Evolutionary conservation across 345 rosid species (phyloP), one percentile per base, ranked within the genome.

Genomic region (Lenwebbia sp.): DNA sequence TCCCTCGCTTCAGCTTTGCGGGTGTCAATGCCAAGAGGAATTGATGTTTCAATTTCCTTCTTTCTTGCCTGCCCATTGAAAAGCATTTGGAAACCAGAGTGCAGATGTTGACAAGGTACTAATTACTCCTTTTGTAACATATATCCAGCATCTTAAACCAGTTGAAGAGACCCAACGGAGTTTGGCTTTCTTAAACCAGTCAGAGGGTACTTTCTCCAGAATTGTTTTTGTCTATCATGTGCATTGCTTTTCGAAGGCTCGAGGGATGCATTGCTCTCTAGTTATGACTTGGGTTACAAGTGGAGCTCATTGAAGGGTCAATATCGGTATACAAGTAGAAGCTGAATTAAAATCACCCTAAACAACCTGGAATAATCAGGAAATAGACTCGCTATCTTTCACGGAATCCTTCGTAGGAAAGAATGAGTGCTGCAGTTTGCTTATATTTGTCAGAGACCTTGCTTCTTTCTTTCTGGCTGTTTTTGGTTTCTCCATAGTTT

Each of bases 21-120:
- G 86, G 30, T 90, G 94, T 44, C 90, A 92, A 30, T 91, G 93
- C 6, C 91, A 91, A 83, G 94, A 88, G 89, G 94, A 93, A 83
- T 86, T 92, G 85, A 91, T 90, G 92, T 90, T 85, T 60, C 90
- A 91, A 86, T 88, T 92, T 37, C 93, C 94, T 74, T 92, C 94
- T 51, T 91, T 92, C 85, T 84, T 92, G 87, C 96, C 94, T 10
- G 90, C 90, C 28, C 91, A 90, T 55, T 91, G 91, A 86, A 91
- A 92, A 84, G 94, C 94, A 84, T 93, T 93, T 88, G 91, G 92
- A 82, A 93, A 93, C 88, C 94, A 86, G 88, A 92, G 92, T 87
- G 91, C 92, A 47, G 93, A 91, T 86, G 92, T 93, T 85, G 93
- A 94, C 84, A 92, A 92, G 94, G 96, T 92, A 82, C 10, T 25